Evolutionary conservation across 202 grass and related monocot species (phyloP).

Genomic region (Zizania palustris): DNA sequence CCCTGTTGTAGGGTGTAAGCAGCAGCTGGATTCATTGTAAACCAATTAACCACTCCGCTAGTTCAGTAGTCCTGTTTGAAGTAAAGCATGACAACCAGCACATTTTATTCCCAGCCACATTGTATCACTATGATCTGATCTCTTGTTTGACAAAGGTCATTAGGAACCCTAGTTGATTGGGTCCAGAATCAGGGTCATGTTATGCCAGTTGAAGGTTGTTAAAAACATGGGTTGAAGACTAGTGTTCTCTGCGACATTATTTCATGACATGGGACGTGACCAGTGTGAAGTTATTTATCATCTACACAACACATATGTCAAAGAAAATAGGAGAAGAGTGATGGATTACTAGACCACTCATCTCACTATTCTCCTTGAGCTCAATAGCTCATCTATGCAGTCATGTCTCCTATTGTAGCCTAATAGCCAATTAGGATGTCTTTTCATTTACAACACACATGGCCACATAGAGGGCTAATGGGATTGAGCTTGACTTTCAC

Average conservation of each 20-base stretch:
- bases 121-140: not conserved
- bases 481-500: not conserved
- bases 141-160: not conserved
- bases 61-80: not conserved
- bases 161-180: not conserved
- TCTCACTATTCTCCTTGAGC: too few relatives aligned
- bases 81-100: not conserved
- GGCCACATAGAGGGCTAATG: not conserved
- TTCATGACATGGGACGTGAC: too few relatives aligned
- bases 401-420: too few relatives aligned
- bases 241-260: too few relatives aligned
- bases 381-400: too few relatives aligned
- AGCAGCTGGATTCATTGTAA: conserved; percentile 25
- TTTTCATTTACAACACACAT: not conserved
- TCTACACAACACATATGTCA: too few relatives aligned
- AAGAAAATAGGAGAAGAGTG: too few relatives aligned
- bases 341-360: too few relatives aligned
- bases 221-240: too few relatives aligned
- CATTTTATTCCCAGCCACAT: not conserved
- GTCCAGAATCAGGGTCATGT: not conserved
- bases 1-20: not conserved
- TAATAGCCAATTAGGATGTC: too few relatives aligned
- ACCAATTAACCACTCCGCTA: not conserved
- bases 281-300: too few relatives aligned
- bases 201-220: not conserved